Percentiles rank a stretch among this genome's conserved stretches.
phyloP scores from a whole-genome alignment of 1,139 yeast species.

The Magnusiomyces clavatus region DNA sequence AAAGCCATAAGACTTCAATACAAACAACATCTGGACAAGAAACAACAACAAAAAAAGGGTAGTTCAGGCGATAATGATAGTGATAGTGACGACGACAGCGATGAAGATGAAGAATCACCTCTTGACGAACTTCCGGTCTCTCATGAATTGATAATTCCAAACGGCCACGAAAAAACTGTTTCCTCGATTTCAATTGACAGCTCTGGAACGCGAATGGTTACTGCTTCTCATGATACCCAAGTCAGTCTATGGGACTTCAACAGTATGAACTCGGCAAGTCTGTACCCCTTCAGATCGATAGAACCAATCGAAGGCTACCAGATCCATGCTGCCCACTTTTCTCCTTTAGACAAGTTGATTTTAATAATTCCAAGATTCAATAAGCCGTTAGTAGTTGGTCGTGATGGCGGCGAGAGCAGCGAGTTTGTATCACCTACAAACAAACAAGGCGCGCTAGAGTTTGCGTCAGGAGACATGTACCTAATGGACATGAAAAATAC shows the following conservation, averaged over 20 bases:
- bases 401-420: conserved; percentile 23
- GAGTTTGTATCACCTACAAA: no score
- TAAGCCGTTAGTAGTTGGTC: conserved; percentile 23
- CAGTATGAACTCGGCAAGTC: conserved; percentile 28
- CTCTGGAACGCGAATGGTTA: conserved; percentile 27
- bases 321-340: conserved; percentile 22
- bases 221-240: conserved; percentile 28
- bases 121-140: conserved; percentile 27
- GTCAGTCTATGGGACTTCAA: conserved; percentile 32
- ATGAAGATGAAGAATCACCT: conserved; percentile 23
- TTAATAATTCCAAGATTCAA: conserved; percentile 26
- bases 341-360: conserved; percentile 22
- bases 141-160: conserved; percentile 26
- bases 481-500: conserved; percentile 34
- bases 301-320: conserved; percentile 30
- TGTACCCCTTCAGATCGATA: conserved; percentile 25
- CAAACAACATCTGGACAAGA: neutral
- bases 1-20: conserved; percentile 9
- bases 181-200: conserved; percentile 28
- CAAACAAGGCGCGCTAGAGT: conserved; percentile 20
- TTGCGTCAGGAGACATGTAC: conserved; percentile 33
- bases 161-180: conserved; percentile 25
- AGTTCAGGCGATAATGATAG: conserved; percentile 8
- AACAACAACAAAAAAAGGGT: neutral
- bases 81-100: conserved; percentile 18